Evolutionary conservation across 352 stramenopile genomes (phyloP).

Genomic region (Sclerospora graminicola): DNA sequence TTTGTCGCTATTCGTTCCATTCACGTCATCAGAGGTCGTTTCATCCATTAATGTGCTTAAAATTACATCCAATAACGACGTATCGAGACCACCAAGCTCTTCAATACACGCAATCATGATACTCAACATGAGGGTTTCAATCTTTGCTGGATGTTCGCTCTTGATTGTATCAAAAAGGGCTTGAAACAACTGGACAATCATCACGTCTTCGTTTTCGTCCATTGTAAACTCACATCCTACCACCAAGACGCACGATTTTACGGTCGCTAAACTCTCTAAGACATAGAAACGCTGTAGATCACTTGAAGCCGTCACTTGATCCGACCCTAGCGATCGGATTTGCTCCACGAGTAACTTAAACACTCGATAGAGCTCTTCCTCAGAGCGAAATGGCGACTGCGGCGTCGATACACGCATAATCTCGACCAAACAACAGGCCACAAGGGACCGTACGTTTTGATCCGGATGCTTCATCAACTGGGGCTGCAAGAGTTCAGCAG

Average conservation of each 20-base stretch:
- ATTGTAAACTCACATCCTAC: conserved; percentile 38
- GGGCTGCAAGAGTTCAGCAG: conserved; percentile 45
- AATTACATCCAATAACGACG: conserved; percentile 57
- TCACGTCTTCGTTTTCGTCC: conserved; percentile 25
- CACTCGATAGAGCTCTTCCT: conserved; percentile 49
- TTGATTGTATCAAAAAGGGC: conserved; percentile 57
- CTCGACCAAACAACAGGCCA: conserved; percentile 67
- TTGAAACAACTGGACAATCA: conserved; percentile 69
- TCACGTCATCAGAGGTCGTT: not conserved
- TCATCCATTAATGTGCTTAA: conserved; percentile 39
- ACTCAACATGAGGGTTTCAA: conserved; percentile 67
- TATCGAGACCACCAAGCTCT: conserved; percentile 51
- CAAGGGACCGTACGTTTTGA: conserved; percentile 41
- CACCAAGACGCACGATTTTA: conserved; percentile 48
- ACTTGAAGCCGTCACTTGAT: conserved; percentile 20
- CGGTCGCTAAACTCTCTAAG: conserved; percentile 52
- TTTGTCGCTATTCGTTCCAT: not conserved
- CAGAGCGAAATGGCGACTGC: conserved; percentile 53
- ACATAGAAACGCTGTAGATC: conserved; percentile 40
- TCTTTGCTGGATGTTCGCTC: conserved; percentile 48
- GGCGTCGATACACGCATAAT: conserved; percentile 53
- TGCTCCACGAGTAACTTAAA: conserved; percentile 67
- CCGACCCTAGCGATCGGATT: conserved; percentile 25
- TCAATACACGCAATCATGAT: conserved; percentile 70
- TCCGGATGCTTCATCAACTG: conserved; percentile 39